A percentile compares a stretch with the other conserved stretches of the same genome.
Evolutionary conservation across 306 rosid genomes (phyloP).

Genomic region (Mucuna pruriens): DNA sequence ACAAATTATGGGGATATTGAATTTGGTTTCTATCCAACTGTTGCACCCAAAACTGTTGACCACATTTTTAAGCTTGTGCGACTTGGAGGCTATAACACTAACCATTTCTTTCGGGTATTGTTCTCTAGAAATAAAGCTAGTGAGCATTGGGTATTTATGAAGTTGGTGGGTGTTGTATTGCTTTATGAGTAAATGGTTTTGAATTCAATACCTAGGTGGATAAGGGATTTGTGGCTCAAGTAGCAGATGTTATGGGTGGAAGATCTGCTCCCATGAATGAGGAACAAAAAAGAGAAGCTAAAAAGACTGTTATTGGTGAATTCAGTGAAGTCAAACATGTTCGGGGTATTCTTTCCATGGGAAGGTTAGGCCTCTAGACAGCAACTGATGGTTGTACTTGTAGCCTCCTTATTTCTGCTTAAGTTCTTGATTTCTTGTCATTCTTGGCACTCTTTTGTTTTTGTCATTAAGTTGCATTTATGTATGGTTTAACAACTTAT

Average conservation of each 20-base stretch:
- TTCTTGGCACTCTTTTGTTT: slow-evolving; percentile 15
- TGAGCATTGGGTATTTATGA: not conserved
- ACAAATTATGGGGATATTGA: slow-evolving; percentile 93
- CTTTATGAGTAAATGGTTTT: slow-evolving; percentile 39
- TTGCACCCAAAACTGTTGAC: slow-evolving; percentile 91
- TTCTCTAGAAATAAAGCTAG: slow-evolving; percentile 36
- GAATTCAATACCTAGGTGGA: slow-evolving; percentile 67
- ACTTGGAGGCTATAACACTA: slow-evolving; percentile 89
- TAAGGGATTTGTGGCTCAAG: slow-evolving; percentile 96
- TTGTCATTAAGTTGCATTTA: not conserved
- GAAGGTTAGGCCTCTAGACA: slow-evolving; percentile 64
- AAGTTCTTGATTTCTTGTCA: not conserved
- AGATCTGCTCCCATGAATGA: slow-evolving; percentile 91
- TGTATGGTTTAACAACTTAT: not conserved
- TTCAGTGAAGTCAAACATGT: slow-evolving; percentile 89
- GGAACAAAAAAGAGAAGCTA: slow-evolving; percentile 71
- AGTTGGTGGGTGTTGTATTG: slow-evolving; percentile 2
- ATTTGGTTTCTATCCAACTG: slow-evolving; percentile 87
- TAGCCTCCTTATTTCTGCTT: slow-evolving; percentile 23
- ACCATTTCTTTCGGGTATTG: slow-evolving; percentile 88
- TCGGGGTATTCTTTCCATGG: slow-evolving; percentile 97
- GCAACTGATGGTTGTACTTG: not conserved
- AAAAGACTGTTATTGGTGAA: slow-evolving; percentile 81
- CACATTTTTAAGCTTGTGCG: slow-evolving; percentile 94
- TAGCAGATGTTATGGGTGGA: slow-evolving; percentile 77